A percentile compares a stretch with the other conserved stretches of the same genome.
phyloP scores from a whole-genome alignment of 352 stramenopile genomes.

The Phytophthora ramorum region DNA sequence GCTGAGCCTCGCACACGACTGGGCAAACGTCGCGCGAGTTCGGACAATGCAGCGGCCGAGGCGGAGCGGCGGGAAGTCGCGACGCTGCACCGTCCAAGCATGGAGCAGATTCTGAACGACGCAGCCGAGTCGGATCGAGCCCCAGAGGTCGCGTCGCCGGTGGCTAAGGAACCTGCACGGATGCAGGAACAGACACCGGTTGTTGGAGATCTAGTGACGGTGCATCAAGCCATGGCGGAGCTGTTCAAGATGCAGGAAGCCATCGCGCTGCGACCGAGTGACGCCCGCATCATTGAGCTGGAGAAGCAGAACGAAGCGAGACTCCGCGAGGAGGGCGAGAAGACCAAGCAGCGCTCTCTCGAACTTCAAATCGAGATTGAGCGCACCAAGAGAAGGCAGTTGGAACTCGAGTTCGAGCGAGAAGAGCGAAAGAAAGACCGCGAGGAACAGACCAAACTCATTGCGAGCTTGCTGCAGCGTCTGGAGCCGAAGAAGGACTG shows the following conservation, averaged over 20 bases:
- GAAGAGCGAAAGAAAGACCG: constrained; percentile 39
- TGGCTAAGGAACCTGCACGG: constrained; percentile 5
- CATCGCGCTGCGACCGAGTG: constrained; percentile 11
- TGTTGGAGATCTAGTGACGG: constrained; percentile 18
- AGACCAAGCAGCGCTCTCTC: constrained; percentile 33
- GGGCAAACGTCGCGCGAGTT: constrained; percentile 26
- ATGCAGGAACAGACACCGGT: not conserved
- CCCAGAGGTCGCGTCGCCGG: not conserved
- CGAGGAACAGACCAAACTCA: constrained; percentile 35
- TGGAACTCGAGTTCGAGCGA: constrained; percentile 38
- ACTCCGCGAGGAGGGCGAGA: constrained; percentile 36
- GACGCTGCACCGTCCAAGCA: constrained; percentile 7
- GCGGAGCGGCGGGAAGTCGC: constrained; percentile 1
- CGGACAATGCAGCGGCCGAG: constrained; percentile 8
- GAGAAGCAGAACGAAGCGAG: constrained; percentile 34
- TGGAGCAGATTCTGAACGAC: constrained; percentile 7
- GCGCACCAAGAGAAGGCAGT: constrained; percentile 31
- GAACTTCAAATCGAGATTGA: constrained; percentile 40
- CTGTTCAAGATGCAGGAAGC: constrained; percentile 33
- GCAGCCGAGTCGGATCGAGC: not conserved
- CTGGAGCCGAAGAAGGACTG: constrained; percentile 24
- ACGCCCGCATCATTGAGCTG: constrained; percentile 19
- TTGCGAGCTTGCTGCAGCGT: constrained; percentile 28
- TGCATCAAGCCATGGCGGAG: constrained; percentile 28
- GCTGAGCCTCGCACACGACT: constrained; percentile 12